These are phyloP conservation scores for Linum tenue DNA, from an alignment of 345 rosid genomes.

Conservation along the genomic window DNA sequence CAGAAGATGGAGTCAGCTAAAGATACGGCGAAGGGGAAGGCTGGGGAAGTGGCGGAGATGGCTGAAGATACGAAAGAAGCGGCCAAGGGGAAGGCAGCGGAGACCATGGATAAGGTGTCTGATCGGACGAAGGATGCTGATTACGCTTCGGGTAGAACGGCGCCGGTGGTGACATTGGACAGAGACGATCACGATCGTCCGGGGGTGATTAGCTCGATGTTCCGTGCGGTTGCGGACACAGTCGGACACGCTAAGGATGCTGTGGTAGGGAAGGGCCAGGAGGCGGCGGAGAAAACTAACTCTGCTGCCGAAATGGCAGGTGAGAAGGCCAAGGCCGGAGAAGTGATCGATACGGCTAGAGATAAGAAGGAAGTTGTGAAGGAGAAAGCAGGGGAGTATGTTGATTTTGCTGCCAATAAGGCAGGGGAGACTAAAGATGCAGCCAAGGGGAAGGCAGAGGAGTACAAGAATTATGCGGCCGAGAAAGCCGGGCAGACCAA, in stretches of 20 bases:
- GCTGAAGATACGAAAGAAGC: neutral
- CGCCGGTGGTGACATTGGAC: too few relatives aligned
- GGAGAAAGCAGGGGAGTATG: neutral
- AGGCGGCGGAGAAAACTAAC: neutral
- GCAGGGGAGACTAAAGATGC: neutral
- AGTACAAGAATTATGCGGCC: neutral
- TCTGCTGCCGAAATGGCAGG: neutral
- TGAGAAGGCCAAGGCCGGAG: neutral
- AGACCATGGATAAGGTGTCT: neutral
- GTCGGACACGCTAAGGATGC: neutral
- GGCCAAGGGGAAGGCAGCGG: neutral
- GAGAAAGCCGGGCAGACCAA: neutral
- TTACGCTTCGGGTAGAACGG: too few relatives aligned
- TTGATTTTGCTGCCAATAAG: neutral
- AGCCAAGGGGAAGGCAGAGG: neutral
- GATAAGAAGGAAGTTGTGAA: neutral
- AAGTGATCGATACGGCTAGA: neutral
- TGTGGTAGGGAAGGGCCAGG: neutral
- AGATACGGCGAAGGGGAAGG: constrained; percentile 5
- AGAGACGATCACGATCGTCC: too few relatives aligned
- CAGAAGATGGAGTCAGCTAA: neutral
- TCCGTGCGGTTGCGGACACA: neutral
- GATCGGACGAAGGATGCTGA: neutral
- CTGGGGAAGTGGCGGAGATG: neutral
- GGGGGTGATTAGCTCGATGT: neutral